phyloP scores from a whole-genome alignment of 129 eudicot genomes.

The Flaveria linearis region DNA sequence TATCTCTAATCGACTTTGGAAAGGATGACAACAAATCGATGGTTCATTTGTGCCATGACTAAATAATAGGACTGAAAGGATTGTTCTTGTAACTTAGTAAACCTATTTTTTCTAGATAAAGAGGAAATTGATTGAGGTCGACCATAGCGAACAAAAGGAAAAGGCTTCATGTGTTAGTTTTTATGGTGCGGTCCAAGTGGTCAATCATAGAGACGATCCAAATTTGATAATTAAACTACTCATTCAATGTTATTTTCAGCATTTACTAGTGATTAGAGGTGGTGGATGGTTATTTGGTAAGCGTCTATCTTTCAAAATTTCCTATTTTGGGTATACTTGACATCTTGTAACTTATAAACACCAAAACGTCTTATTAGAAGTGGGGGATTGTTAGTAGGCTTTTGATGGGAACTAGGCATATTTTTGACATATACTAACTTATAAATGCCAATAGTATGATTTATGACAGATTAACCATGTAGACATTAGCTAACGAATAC shows the following conservation, averaged over 20 bases:
- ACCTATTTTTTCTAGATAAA: neutral
- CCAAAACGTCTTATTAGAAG: too few species aligned
- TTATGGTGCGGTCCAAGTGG: constrained; percentile 2
- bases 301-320: too few species aligned
- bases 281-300: neutral
- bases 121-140: neutral
- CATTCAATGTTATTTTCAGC: neutral
- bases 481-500: too few species aligned
- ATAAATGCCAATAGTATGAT: too few species aligned
- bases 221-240: neutral
- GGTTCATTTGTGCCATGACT: too few species aligned
- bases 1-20: too few species aligned
- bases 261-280: neutral
- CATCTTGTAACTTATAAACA: too few species aligned
- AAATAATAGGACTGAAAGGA: neutral
- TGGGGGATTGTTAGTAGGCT: neutral
- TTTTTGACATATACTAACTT: neutral
- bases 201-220: neutral
- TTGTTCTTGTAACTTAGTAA: neutral
- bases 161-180: neutral
- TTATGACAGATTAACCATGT: too few species aligned
- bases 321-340: too few species aligned
- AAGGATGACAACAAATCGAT: too few species aligned
- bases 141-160: neutral
- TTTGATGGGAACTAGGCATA: neutral